Base-by-base conservation (phyloP, 2,329 filamentous ascomycete genomes). In the Fonsecaea nubica region DNA sequence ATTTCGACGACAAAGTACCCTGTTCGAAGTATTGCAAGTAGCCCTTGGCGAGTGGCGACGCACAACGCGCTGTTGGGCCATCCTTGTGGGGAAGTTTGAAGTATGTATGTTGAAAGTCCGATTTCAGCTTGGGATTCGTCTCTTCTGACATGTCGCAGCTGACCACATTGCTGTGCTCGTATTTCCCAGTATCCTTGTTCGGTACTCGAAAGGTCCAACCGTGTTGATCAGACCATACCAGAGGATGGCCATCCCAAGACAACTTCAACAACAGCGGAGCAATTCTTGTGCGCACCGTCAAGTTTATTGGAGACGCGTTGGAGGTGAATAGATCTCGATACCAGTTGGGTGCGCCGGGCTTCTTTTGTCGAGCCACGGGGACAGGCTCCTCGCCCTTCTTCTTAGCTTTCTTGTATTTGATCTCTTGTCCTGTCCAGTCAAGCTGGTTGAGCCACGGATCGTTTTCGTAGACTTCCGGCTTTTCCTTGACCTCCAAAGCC, bases 41-140 rank as follows among this genome's bases (percentile, higher is more conserved):
- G 10, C 91, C 87, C 79, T 99, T 99, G 7, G 95, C 93, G 76
- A 99, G 85, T 0, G 95, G 95, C 69, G 89, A 97, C 1, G 86
- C 87, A 77, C 95, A 98, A 64, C 95, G 86, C 13, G 94, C 89
- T 21, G 87, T 85, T 0, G 93, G 93, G 0, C 95, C 95, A 77
- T 98, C 93, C 74, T 98, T 98, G 79, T 99, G 95, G 0, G 96
- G 95, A 4, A 99, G 84, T 76, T 98, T 99, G 81, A 94, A 96
- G 77, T 96, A 99, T 5, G 84, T 78, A 68, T 90, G 84, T 1
- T 81, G 77, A 4, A 72, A 77, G 75, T 97, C 93, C 67, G 91
- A 85, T 36, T 87, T 85, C 25, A 98, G 80, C 54, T 71, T 80
- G 18, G 83, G 74, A 35, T 91, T 89, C 58, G 89, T 84, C 72